Evolutionary conservation across 1,284 basidiomycete species (phyloP), one percentile per base, ranked within the genome.

Genomic region (Termitomyces sp.): DNA sequence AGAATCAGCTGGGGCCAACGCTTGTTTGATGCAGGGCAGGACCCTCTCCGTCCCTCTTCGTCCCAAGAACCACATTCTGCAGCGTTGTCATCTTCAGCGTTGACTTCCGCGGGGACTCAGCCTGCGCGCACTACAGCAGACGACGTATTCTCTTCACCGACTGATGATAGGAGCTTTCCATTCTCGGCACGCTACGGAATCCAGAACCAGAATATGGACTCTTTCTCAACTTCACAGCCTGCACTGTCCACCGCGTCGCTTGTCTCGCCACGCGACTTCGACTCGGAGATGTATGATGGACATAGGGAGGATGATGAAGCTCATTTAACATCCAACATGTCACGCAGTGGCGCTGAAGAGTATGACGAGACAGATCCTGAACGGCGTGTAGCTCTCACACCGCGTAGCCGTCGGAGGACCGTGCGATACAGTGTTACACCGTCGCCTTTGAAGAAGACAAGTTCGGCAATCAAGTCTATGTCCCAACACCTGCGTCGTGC

Each of bases 401-500:
- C 76, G 10, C 71, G 73, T 26, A 67, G 71, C 51, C 71, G 75
- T 42, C 70, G 75, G 51, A 71, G 73, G 36, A 78, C 78, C 1
- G 60, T 76, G 46, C 76, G 79, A 13, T 86, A 86, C 58, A 78
- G 73, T 58, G 59, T 72, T 0, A 67, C 77, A 0, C 73, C 80
- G 17, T 84, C 83, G 0, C 80, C 83, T 1, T 64, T 86, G 38
- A 80, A 80, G 61, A 80, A 75, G 62, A 82, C 84, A 2, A 79
- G 79, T 1, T 77, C 77, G 5, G 79, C 76, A 12, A 69, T 90
- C 47, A 80, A 78, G 61, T 74, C 75, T 26, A 76, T 89, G 45
- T 81, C 82, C 31, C 76, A 77, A 53, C 82, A 75, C 56, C 60
- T 94, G 5, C 75, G 83, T n/a, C 77, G 87, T 15, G 83, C 85